Base-by-base conservation (phyloP, 106 monocot genomes). In the Acanthochlamys bracteata region DNA sequence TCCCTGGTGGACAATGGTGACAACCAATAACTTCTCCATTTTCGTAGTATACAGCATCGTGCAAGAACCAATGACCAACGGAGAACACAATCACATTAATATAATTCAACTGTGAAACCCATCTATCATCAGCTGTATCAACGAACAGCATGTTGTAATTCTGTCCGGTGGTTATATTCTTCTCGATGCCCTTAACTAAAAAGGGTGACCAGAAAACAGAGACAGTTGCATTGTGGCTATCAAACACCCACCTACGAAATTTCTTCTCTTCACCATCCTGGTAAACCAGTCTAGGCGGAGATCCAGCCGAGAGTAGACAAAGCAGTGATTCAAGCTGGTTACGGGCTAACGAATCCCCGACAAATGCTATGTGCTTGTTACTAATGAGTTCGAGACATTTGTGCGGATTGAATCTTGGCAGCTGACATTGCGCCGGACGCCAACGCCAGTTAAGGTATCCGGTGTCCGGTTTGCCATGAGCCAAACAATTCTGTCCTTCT, bases 161-260 rank as follows among this genome's bases (percentile, higher is more conserved):
- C 12, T 76, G 39, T 25, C 89, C 94, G 10, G 39, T 10, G 17
- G n/a, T 67, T 43, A 68, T 68, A 11, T 70, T 69, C 56, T 96
- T 90, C 76, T 96, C 90, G 12, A 68, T 45, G 0, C 83, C 82
- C 13, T 71, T 74, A 6, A 96, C 90, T 4, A 96, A 82, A 65
- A 96, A 96, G 15, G 96, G 96, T 0, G 90, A 96, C 96, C 95
- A 96, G 74, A 73, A 82, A 26, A 96, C 53, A 19, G 96, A 96
- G 21, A 96, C 71, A 4, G 87, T 84, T 20, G 80, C 82, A 65
- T 96, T 85, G 67, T 76, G 71, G 33, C 42, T 51, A 4, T 8
- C 55, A 70, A 92, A 88, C 1, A 45, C 11, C 92, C 92, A 92
- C 58, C 81, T 70, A 20, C 92, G 74, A 67, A 84, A 84, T 52